Percentiles rank a stretch among this genome's conserved stretches.
Conservation (phyloP, 305 asterid species). For the Fraxinus sp. region DNA sequence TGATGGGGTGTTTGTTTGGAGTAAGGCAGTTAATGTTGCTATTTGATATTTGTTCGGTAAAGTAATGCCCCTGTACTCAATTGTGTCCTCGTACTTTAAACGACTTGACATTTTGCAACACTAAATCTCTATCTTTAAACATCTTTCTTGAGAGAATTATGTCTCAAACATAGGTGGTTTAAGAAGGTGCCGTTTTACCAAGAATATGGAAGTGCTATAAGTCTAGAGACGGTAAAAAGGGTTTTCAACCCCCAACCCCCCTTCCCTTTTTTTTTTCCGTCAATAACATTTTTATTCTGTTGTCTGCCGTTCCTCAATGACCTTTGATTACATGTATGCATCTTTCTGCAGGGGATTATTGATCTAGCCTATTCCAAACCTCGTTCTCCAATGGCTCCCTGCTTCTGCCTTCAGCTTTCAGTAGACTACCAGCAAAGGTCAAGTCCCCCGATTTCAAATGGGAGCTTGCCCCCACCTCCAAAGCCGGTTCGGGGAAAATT, state of each 20-base stretch:
- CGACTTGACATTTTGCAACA: not conserved
- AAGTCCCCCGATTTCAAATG: constrained; percentile 49
- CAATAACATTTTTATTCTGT: not conserved
- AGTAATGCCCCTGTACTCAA: not conserved
- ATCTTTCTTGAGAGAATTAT: not conserved
- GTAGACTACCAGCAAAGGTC: constrained; percentile 60
- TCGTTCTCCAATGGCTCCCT: constrained; percentile 60
- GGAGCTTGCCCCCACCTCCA: constrained; percentile 71
- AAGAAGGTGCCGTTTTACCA: not conserved
- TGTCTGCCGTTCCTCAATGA: not conserved
- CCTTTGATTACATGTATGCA: constrained; percentile 4
- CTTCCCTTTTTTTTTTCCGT: not conserved
- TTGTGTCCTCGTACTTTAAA: not conserved
- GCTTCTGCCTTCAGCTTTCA: constrained; percentile 92
- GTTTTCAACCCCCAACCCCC: not conserved
- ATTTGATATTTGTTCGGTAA: not conserved
- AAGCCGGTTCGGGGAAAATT: constrained; percentile 70
- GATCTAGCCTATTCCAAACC: constrained; percentile 76
- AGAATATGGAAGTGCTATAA: not conserved
- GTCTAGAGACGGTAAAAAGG: not conserved
- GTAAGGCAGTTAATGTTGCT: not conserved
- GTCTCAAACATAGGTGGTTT: not conserved
- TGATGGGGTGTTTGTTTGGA: not conserved
- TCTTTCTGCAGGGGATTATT: constrained; percentile 62
- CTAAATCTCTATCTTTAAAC: not conserved